Conservation (phyloP, 768 basidiomycete species). For the Podaxis pistillaris region DNA sequence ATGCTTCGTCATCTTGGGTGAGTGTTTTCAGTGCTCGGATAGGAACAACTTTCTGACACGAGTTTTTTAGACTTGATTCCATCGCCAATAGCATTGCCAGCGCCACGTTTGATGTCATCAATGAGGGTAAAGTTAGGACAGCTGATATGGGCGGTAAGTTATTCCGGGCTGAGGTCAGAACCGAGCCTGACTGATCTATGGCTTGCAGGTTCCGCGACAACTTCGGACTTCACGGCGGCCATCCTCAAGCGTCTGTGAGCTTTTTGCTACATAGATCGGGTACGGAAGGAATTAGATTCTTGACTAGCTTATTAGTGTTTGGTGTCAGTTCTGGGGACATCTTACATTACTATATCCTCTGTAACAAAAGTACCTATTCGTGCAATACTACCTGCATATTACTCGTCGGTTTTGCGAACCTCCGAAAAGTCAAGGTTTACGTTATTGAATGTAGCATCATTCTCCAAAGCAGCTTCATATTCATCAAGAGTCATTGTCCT, state of each 20-base stretch:
- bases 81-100: slow-evolving; percentile 93
- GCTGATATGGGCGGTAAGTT: slow-evolving; percentile 91
- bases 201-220: slow-evolving; percentile 73
- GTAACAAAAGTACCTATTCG: slow-evolving; percentile 19
- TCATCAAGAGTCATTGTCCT: slow-evolving; percentile 44
- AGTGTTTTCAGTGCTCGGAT: slow-evolving; percentile 27
- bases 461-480: slow-evolving; percentile 50
- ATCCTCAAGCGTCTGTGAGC: slow-evolving; percentile 77
- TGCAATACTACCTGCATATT: slow-evolving; percentile 3
- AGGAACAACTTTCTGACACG: background rate
- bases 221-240: slow-evolving; percentile 92
- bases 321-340: background rate
- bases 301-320: slow-evolving; percentile 18
- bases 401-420: background rate
- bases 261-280: slow-evolving; percentile 4
- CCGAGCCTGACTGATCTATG: slow-evolving; percentile 10
- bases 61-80: slow-evolving; percentile 66
- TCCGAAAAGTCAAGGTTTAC: slow-evolving; percentile 35
- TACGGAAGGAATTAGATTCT: slow-evolving; percentile 19
- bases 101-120: slow-evolving; percentile 91
- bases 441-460: slow-evolving; percentile 44
- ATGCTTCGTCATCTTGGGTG: slow-evolving; percentile 96
- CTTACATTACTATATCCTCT: slow-evolving; percentile 15
- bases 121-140: slow-evolving; percentile 84
- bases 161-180: background rate